A percentile compares a stretch with the other conserved stretches of the same genome.
Evolutionary conservation across 768 basidiomycete species (phyloP).

Genomic region (Trametes cingulata): DNA sequence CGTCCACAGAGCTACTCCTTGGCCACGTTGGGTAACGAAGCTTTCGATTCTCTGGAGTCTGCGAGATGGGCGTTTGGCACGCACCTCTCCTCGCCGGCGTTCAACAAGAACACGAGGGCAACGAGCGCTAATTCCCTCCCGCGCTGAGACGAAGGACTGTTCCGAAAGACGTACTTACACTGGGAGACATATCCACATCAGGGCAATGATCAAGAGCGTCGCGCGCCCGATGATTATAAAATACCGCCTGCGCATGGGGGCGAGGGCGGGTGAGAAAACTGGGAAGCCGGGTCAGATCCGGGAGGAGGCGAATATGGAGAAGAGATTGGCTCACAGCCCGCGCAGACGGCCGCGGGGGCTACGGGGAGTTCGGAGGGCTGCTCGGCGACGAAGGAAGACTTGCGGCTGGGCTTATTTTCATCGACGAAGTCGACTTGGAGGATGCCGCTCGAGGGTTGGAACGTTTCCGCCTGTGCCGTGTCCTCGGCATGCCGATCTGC

Average conservation of each 20-base stretch:
- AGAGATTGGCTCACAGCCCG: slow-evolving; percentile 7
- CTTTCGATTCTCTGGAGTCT: no score
- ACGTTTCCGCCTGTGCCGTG: slow-evolving; percentile 12
- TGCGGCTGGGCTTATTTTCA: slow-evolving; percentile 13
- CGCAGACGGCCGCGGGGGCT: neutral
- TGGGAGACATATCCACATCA: slow-evolving; percentile 44
- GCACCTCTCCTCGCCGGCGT: no score
- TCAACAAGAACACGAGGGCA: no score
- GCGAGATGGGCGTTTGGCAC: neutral
- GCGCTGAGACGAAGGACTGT: neutral
- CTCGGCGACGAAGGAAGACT: slow-evolving; percentile 18
- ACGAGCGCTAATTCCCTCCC: no score
- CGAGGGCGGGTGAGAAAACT: slow-evolving; percentile 31
- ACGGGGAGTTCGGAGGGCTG: neutral
- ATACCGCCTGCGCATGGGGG: slow-evolving; percentile 28
- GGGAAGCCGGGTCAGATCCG: neutral
- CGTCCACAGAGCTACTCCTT: no score
- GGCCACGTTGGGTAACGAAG: no score
- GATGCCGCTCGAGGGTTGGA: slow-evolving; percentile 18
- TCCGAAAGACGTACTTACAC: slow-evolving; percentile 38
- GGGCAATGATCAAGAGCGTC: slow-evolving; percentile 33
- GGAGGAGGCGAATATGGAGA: neutral
- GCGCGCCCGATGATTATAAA: slow-evolving; percentile 35
- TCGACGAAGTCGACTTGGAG: slow-evolving; percentile 3
- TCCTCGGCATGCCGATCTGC: slow-evolving; percentile 21